Conservation (phyloP, 306 rosid genomes). For the Parietaria judaica region DNA sequence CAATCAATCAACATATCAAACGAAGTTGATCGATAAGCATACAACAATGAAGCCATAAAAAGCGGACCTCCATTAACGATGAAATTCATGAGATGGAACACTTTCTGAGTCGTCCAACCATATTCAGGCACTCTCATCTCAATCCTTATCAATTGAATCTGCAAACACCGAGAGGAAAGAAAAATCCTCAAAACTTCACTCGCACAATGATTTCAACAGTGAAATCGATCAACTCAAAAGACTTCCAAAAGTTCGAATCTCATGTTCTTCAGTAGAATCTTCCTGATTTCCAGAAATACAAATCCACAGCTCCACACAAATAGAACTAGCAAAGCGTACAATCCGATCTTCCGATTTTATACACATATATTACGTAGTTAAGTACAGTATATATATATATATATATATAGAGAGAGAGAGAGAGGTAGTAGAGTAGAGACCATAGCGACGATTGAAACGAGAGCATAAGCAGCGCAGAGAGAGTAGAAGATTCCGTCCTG, state of each 20-base stretch:
- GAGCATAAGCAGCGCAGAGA: constrained; percentile 68
- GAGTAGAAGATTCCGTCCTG: constrained; percentile 56
- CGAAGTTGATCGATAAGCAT: background rate
- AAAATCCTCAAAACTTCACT: background rate
- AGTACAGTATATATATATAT: background rate
- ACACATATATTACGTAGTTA: background rate
- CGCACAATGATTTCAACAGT: background rate
- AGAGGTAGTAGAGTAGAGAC: constrained; percentile 19
- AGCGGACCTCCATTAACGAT: constrained; percentile 73
- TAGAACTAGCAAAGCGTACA: background rate
- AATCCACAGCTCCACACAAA: background rate
- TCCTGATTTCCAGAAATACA: background rate
- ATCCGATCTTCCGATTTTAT: background rate
- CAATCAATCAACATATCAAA: background rate
- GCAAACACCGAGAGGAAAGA: constrained; percentile 5
- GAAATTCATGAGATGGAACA: constrained; percentile 96
- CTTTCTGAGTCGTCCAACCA: constrained; percentile 97
- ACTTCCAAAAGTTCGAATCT: background rate
- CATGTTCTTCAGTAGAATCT: too few relatives aligned
- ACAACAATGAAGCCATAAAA: constrained; percentile 1
- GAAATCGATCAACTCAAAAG: constrained; percentile 3
- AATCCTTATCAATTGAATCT: constrained; percentile 87
- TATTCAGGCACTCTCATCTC: constrained; percentile 90
- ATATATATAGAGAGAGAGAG: background rate
- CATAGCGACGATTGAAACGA: constrained; percentile 74